Conservation (phyloP, 495 filamentous ascomycete species). For the Penicillium herquei region DNA sequence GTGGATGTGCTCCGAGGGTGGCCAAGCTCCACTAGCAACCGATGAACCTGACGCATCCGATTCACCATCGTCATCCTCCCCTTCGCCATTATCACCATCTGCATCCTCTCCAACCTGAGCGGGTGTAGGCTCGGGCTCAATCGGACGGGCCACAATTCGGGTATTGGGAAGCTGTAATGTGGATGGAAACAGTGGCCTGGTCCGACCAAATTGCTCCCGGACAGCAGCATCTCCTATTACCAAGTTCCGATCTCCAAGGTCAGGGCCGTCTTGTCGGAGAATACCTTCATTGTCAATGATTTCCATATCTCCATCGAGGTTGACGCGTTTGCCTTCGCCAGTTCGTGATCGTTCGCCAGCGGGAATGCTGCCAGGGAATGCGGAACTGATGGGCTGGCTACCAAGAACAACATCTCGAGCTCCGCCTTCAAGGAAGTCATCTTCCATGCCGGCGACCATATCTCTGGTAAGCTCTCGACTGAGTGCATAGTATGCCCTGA, state of each 20-base stretch:
- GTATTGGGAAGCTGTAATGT: conserved; percentile 26
- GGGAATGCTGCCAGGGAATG: conserved; percentile 65
- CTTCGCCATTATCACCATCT: conserved; percentile 6
- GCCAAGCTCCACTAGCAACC: conserved; percentile 35
- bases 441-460: conserved; percentile 76
- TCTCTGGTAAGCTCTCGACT: conserved; percentile 83
- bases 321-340: conserved; percentile 62
- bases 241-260: conserved; percentile 48
- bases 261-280: conserved; percentile 43
- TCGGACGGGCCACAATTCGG: not conserved
- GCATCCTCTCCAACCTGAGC: not conserved
- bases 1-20: conserved; percentile 37
- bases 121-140: conserved; percentile 8
- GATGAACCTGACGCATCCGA: conserved; percentile 32
- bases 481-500: conserved; percentile 83
- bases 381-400: conserved; percentile 75
- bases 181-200: conserved; percentile 40
- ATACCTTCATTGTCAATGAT: conserved; percentile 54
- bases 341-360: conserved; percentile 54
- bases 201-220: conserved; percentile 40
- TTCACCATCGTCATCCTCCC: conserved; percentile 26
- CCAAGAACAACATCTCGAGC: conserved; percentile 71
- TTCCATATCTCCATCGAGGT: conserved; percentile 59
- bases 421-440: conserved; percentile 72
- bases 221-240: conserved; percentile 49